Conservation (phyloP, 257 asterid genomes). For the Verbena officinalis region DNA sequence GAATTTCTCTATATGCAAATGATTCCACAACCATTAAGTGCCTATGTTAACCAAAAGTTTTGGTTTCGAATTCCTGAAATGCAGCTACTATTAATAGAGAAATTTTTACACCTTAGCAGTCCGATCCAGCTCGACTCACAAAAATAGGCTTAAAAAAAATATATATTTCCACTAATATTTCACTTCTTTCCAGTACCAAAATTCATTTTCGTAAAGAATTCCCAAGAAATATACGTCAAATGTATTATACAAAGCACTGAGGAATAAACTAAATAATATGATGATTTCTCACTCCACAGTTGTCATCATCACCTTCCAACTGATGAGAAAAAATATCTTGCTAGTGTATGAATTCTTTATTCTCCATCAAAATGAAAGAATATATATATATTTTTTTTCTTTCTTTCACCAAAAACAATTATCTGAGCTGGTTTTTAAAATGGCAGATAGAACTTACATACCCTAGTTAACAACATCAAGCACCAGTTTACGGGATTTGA, state of each 20-base stretch:
- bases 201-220: background rate
- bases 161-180: too few species aligned
- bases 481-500: constrained; percentile 65
- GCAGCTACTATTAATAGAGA: too few species aligned
- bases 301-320: background rate
- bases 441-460: background rate
- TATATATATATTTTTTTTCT: too few species aligned
- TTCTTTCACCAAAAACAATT: background rate
- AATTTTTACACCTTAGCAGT: too few species aligned
- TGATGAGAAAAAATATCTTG: background rate
- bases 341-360: background rate
- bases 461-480: constrained; percentile 59
- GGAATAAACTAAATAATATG: background rate
- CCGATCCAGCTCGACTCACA: too few species aligned
- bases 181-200: too few species aligned
- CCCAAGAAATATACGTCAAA: background rate
- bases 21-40: too few species aligned
- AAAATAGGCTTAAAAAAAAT: too few species aligned
- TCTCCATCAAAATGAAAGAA: background rate
- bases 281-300: background rate
- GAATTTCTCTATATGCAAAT: too few species aligned
- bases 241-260: background rate
- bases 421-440: background rate
- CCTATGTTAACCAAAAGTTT: too few species aligned
- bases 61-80: too few species aligned